Conservation (phyloP, 2,329 filamentous ascomycete species). For the Colletotrichum acutatum region DNA sequence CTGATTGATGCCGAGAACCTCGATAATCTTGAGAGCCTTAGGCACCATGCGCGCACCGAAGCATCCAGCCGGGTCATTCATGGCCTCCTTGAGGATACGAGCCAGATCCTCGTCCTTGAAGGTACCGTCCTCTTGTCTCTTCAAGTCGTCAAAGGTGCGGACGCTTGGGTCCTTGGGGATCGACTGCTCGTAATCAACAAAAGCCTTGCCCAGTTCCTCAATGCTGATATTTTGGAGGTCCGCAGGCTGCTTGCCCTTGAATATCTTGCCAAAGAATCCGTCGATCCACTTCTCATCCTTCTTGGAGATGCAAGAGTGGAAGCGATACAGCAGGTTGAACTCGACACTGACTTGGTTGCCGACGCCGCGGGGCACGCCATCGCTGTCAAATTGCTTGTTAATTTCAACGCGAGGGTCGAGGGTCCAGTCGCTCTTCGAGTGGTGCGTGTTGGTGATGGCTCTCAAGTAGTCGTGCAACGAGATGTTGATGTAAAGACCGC, state of each 20-base stretch:
- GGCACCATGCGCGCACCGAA: conserved; percentile 71
- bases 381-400: conserved; percentile 54
- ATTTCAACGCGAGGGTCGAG: conserved; percentile 72
- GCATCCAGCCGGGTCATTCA: conserved; percentile 69
- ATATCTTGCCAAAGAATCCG: conserved; percentile 60
- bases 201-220: conserved; percentile 47
- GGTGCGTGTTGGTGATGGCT: conserved; percentile 69
- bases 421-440: conserved; percentile 68
- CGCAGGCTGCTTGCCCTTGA: conserved; percentile 44
- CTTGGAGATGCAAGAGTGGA: conserved; percentile 70
- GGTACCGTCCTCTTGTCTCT: conserved; percentile 59
- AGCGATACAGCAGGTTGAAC: conserved; percentile 76
- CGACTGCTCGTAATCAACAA: conserved; percentile 48
- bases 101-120: conserved; percentile 70
- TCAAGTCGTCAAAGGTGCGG: conserved; percentile 60
- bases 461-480: conserved; percentile 71
- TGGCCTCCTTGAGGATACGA: conserved; percentile 64
- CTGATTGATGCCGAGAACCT: conserved; percentile 71
- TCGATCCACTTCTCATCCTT: conserved; percentile 72
- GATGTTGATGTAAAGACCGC: conserved; percentile 82
- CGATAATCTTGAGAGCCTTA: conserved; percentile 67
- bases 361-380: conserved; percentile 63
- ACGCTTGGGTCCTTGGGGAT: conserved; percentile 55
- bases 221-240: conserved; percentile 48
- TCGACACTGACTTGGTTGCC: conserved; percentile 76